These are phyloP conservation scores for Phaeosphaeriaceae sp. DNA, from an alignment of 2,329 filamentous ascomycete species.

Conservation along the genomic window DNA sequence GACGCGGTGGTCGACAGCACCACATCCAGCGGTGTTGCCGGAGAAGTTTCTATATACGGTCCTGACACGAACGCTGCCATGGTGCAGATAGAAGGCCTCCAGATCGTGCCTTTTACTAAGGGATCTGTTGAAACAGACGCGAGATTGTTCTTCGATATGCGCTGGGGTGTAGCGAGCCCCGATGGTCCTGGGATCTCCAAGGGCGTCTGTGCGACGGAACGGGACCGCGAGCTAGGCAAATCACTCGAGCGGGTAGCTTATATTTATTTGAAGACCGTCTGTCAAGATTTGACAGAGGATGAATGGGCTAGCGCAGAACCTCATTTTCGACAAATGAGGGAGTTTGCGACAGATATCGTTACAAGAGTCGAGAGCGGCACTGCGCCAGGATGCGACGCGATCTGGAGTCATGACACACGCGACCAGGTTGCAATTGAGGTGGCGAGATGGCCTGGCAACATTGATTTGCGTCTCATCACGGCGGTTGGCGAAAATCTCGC, in stretches of 20 bases:
- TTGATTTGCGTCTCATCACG: constrained; percentile 12
- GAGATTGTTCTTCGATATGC: background rate
- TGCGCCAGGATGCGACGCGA: too few relatives aligned
- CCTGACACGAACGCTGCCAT: too few relatives aligned
- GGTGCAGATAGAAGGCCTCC: background rate
- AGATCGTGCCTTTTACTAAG: background rate
- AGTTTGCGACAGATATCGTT: too few relatives aligned
- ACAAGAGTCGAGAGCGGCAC: too few relatives aligned
- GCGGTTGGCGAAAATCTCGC: constrained; percentile 9
- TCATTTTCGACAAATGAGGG: too few relatives aligned
- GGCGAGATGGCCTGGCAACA: too few relatives aligned
- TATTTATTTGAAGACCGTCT: background rate
- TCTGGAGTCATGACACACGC: background rate
- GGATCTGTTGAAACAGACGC: background rate
- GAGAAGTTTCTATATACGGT: background rate
- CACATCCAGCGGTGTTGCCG: background rate
- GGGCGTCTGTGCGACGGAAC: background rate
- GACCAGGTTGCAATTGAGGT: background rate
- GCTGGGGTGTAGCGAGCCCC: background rate
- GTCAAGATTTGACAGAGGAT: too few relatives aligned
- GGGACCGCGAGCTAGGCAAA: background rate
- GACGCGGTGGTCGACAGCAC: too few relatives aligned
- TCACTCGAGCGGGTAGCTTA: background rate
- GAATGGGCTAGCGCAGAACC: too few relatives aligned
- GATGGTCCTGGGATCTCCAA: background rate